phyloP scores from a whole-genome alignment of 768 basidiomycete genomes.

The Rossbeevera mucosa region DNA sequence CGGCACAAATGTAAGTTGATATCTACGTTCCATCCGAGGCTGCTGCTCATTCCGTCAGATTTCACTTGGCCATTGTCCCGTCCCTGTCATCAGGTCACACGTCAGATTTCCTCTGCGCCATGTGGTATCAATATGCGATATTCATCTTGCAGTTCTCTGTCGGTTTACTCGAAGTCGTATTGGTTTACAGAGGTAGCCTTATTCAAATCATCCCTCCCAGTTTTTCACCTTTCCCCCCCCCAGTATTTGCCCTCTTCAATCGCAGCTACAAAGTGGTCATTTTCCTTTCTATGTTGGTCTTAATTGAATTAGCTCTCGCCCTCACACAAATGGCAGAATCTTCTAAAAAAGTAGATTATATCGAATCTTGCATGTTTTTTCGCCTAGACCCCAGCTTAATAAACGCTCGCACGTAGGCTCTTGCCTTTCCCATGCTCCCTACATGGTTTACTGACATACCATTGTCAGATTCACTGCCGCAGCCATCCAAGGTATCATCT shows the following conservation, averaged over 20 bases:
- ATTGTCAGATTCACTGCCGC: slow-evolving; percentile 14
- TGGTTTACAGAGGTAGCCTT: slow-evolving; percentile 23
- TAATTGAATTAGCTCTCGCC: slow-evolving; percentile 15
- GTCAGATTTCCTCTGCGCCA: slow-evolving; percentile 3
- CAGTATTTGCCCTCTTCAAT: slow-evolving; percentile 34
- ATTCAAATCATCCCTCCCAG: background rate
- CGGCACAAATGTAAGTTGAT: slow-evolving; percentile 7
- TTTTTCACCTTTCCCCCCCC: no score
- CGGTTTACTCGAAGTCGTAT: slow-evolving; percentile 17
- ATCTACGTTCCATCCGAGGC: background rate
- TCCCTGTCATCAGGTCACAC: slow-evolving; percentile 7
- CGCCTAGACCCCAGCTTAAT: background rate
- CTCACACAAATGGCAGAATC: slow-evolving; percentile 20
- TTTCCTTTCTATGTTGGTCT: slow-evolving; percentile 9
- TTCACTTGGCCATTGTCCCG: slow-evolving; percentile 4
- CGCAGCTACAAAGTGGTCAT: slow-evolving; percentile 28
- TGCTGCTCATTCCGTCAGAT: slow-evolving; percentile 3
- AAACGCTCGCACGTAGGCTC: slow-evolving; percentile 16
- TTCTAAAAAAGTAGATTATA: background rate
- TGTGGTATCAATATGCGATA: slow-evolving; percentile 9
- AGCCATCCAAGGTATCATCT: slow-evolving; percentile 35
- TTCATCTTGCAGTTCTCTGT: slow-evolving; percentile 6
- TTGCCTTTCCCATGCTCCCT: background rate
- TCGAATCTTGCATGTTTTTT: slow-evolving; percentile 27
- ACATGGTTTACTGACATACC: background rate